Percentiles rank a stretch among this genome's conserved stretches.
These are phyloP conservation scores for Cladosporium sp. DNA, from an alignment of 2,329 filamentous ascomycete species.

Conservation along the genomic window DNA sequence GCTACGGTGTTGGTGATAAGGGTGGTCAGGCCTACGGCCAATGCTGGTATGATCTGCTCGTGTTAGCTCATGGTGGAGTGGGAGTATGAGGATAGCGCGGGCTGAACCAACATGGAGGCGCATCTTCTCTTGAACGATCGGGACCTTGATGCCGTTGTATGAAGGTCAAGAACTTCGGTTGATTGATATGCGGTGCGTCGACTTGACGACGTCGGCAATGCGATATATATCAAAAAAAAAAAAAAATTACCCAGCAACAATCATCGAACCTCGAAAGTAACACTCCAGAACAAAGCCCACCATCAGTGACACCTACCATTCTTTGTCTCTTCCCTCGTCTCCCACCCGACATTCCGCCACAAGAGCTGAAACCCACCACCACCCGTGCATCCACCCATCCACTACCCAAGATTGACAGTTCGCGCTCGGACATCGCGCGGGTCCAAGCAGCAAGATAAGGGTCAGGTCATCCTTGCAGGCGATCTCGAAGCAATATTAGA, in stretches of 20 bases:
- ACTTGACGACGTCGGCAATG: background rate
- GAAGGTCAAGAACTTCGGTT: background rate
- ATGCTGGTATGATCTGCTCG: background rate
- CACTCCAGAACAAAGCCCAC: background rate
- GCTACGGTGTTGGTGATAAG: background rate
- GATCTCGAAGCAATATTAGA: background rate
- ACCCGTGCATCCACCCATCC: background rate
- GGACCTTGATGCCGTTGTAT: no score
- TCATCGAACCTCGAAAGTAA: background rate
- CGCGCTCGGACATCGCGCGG: background rate
- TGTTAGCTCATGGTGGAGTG: background rate
- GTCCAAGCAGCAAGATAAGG: background rate
- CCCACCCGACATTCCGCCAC: background rate
- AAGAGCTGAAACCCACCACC: background rate
- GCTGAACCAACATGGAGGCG: background rate
- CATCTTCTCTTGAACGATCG: background rate
- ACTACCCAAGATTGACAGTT: background rate
- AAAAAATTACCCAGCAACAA: background rate
- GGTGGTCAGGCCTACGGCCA: background rate
- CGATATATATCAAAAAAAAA: background rate
- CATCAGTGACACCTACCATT: background rate
- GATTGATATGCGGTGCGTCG: background rate
- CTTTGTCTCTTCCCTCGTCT: background rate
- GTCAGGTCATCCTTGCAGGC: constrained; percentile 1
- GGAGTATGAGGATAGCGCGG: background rate